Conservation (phyloP, 2,329 filamentous ascomycete species). For the Helotiales sp. region DNA sequence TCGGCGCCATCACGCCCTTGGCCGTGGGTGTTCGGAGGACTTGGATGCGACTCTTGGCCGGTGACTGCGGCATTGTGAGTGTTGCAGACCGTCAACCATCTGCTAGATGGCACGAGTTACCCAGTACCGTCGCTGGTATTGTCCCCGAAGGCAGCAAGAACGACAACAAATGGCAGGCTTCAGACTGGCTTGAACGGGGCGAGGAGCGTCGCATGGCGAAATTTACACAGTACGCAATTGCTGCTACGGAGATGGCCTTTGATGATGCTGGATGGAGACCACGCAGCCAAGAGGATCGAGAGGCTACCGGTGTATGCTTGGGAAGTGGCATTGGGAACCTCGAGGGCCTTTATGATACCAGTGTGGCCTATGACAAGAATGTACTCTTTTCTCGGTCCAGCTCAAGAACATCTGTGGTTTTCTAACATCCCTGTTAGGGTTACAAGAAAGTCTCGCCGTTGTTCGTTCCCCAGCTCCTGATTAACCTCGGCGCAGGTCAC, state of each 20-base stretch:
- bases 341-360: slow-evolving; percentile 86
- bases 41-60: slow-evolving; percentile 81
- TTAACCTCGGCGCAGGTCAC: slow-evolving; percentile 94
- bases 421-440: slow-evolving; percentile 59
- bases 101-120: slow-evolving; percentile 68
- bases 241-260: slow-evolving; percentile 84
- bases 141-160: slow-evolving; percentile 64
- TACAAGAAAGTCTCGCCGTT: slow-evolving; percentile 92
- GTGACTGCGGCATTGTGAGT: slow-evolving; percentile 80
- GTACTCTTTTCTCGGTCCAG: slow-evolving; percentile 49
- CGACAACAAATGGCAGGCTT: slow-evolving; percentile 55
- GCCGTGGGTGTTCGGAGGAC: slow-evolving; percentile 78
- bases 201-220: slow-evolving; percentile 81
- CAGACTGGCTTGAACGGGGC: slow-evolving; percentile 58
- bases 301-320: slow-evolving; percentile 86
- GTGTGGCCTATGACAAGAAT: slow-evolving; percentile 73
- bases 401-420: slow-evolving; percentile 11
- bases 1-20: slow-evolving; percentile 82
- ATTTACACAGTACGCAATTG: slow-evolving; percentile 91
- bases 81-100: slow-evolving; percentile 59
- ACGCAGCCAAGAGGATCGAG: slow-evolving; percentile 59
- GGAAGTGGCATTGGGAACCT: slow-evolving; percentile 96
- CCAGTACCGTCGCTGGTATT: slow-evolving; percentile 83
- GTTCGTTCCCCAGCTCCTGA: slow-evolving; percentile 90
- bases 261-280: slow-evolving; percentile 76